Evolutionary conservation across 352 stramenopile species (phyloP), one percentile per base, ranked within the genome.

Genomic region (Phytophthora kernoviae): DNA sequence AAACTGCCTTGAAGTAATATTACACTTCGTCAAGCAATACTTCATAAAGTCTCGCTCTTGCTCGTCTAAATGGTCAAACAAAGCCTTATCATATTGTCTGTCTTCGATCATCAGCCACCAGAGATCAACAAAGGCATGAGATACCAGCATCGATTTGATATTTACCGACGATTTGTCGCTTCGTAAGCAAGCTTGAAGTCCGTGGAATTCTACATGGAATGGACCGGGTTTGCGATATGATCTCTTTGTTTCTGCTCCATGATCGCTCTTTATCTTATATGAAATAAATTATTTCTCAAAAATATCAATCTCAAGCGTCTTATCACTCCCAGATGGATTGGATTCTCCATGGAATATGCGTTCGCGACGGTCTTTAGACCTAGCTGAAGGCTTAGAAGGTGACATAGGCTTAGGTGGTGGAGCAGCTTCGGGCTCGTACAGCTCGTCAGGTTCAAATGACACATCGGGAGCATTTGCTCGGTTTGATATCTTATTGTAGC

Each of bases 101-200:
- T 54, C 46, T 2, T 54, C 46, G 21, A 18, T 27, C 3, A 54
- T 42, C n/a, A 43, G 15, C 3, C 46, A 17, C 30, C 33, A 54
- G n/a, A 54, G 32, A 42, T 54, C 46, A 20, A 54, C 46, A 18
- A 54, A 44, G 10, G 30, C 46, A 22, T 54, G 46, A 33, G 46
- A 54, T 33, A 44, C 46, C 2, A 54, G 32, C 46, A 54, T 54
- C 6, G 30, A 20, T 54, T 44, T 54, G 9, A 54, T 54, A 54
- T 54, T 44, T 43, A 42, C 44, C 24, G 5, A 7, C 5, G 26
- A 40, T 41, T 51, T 51, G 24, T 39, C 44, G 11, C 12, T 27
- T 51, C 27, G 21, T 39, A 51, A 40, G 26, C 26, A 51, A 41
- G 30, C 44, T 41, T 51, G 44, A 40, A 51, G 44, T 41, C 44